A percentile compares a stretch with the other conserved stretches of the same genome.
Evolutionary conservation across 805 yeast species (phyloP).

Genomic region (Suhomyces canberraensis): DNA sequence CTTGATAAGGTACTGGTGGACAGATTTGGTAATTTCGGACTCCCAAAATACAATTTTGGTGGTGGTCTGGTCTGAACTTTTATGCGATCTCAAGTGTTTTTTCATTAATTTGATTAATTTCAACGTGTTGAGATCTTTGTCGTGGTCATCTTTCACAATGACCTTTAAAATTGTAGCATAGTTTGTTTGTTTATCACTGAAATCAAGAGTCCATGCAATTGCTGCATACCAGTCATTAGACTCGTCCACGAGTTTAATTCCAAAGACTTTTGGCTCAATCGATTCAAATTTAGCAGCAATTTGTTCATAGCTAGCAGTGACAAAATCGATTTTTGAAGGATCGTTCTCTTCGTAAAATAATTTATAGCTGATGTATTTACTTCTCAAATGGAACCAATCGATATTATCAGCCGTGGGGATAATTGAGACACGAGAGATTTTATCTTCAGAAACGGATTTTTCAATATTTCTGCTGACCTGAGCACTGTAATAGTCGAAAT

Average conservation of each 20-base stretch:
- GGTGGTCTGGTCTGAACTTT: conserved; percentile 11
- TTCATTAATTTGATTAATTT: conserved; percentile 16
- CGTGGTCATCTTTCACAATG: conserved; percentile 18
- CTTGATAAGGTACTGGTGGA: conserved; percentile 14
- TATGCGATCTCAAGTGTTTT: conserved; percentile 10
- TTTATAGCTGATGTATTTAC: conserved; percentile 29
- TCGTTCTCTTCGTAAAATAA: conserved; percentile 14
- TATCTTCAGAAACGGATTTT: conserved; percentile 24
- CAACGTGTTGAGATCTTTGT: conserved; percentile 14
- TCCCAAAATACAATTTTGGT: conserved; percentile 33
- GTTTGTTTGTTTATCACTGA: conserved; percentile 15
- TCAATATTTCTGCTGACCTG: conserved; percentile 18
- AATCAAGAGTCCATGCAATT: conserved; percentile 41
- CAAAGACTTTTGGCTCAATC: conserved; percentile 31
- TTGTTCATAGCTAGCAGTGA: conserved; percentile 16
- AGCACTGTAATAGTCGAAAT: conserved; percentile 18
- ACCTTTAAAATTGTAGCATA: conserved; percentile 28
- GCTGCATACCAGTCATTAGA: conserved; percentile 23
- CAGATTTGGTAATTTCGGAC: conserved; percentile 22
- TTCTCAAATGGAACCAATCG: conserved; percentile 44
- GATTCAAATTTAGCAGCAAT: conserved; percentile 16
- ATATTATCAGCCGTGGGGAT: conserved; percentile 24
- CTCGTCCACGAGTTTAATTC: conserved; percentile 21
- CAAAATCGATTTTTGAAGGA: conserved; percentile 14
- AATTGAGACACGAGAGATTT: conserved; percentile 28